Percentiles rank a stretch among this genome's conserved stretches.
phyloP scores from a whole-genome alignment of 176 grass and related monocot species.

The Aegilops bicornis region DNA sequence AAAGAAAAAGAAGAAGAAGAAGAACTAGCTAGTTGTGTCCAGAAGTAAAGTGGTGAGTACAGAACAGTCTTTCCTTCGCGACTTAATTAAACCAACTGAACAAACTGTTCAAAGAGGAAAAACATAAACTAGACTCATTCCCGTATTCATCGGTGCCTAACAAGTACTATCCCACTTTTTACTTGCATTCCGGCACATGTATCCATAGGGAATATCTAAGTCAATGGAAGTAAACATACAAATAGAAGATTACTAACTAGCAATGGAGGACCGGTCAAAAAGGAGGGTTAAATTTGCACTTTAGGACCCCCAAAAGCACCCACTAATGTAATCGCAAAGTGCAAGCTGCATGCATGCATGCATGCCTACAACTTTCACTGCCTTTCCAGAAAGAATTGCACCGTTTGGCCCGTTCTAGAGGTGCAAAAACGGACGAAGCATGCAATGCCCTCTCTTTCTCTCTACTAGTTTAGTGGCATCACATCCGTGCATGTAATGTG shows the following conservation, averaged over 20 bases:
- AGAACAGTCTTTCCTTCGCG: not conserved
- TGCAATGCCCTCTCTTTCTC: not conserved
- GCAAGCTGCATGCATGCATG: constrained; percentile 16
- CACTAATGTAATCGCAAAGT: constrained; percentile 27
- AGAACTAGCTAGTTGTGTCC: not conserved
- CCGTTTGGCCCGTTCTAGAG: not conserved
- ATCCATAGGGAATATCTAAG: not conserved
- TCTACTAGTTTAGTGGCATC: not conserved
- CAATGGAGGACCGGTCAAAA: constrained; percentile 33
- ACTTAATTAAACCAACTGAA: not conserved
- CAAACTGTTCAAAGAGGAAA: not conserved
- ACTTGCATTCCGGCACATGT: not conserved
- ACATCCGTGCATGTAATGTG: constrained; percentile 18
- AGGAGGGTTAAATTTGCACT: constrained; percentile 8
- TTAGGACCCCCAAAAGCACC: constrained; percentile 12
- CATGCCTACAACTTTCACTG: constrained; percentile 4
- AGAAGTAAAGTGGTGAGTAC: not conserved
- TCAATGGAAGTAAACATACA: constrained; percentile 29
- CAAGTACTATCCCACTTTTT: not conserved
- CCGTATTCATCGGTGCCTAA: constrained; percentile 1
- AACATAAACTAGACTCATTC: not conserved
- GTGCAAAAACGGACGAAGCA: constrained; percentile 15
- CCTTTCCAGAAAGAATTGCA: constrained; percentile 27
- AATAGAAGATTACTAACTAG: constrained; percentile 11
- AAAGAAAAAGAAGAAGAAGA: too few relatives aligned